Evolutionary conservation across 805 yeast genomes (phyloP).

Genomic region (Wickerhamiella spandovensis): DNA sequence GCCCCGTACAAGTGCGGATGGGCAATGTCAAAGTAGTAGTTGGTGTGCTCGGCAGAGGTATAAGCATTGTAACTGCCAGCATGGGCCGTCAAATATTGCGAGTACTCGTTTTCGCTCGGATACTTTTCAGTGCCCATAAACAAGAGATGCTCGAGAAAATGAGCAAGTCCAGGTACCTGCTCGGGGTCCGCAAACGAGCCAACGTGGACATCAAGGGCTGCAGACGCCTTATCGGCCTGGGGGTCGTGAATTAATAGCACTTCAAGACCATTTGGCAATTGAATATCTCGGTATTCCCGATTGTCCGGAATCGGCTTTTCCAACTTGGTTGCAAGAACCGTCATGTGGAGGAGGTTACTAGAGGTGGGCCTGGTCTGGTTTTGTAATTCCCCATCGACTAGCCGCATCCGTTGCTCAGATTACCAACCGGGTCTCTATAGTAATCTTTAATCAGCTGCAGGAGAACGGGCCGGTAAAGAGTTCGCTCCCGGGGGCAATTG

Average conservation of each 20-base stretch:
- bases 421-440: background rate
- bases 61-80: conserved; percentile 88
- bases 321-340: conserved; percentile 17
- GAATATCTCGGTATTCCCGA: conserved; percentile 55
- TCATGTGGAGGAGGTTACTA: background rate
- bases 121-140: conserved; percentile 72
- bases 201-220: conserved; percentile 59
- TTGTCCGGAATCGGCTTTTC: conserved; percentile 46
- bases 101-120: conserved; percentile 62
- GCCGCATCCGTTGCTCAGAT: background rate
- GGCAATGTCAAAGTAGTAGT: conserved; percentile 77
- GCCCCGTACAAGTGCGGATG: conserved; percentile 73
- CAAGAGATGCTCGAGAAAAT: conserved; percentile 72
- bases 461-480: too few relatives aligned
- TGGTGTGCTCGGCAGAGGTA: conserved; percentile 79
- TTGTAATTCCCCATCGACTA: background rate
- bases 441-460: background rate
- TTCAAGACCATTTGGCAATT: conserved; percentile 55
- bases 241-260: conserved; percentile 68
- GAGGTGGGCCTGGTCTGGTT: background rate
- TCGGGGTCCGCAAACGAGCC: conserved; percentile 76
- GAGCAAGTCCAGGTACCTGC: conserved; percentile 69
- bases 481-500: too few relatives aligned
- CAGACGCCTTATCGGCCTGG: conserved; percentile 45
- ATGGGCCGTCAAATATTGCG: conserved; percentile 64